Conservation (phyloP, 2,329 filamentous ascomycete species). For the Alternaria alternata region DNA sequence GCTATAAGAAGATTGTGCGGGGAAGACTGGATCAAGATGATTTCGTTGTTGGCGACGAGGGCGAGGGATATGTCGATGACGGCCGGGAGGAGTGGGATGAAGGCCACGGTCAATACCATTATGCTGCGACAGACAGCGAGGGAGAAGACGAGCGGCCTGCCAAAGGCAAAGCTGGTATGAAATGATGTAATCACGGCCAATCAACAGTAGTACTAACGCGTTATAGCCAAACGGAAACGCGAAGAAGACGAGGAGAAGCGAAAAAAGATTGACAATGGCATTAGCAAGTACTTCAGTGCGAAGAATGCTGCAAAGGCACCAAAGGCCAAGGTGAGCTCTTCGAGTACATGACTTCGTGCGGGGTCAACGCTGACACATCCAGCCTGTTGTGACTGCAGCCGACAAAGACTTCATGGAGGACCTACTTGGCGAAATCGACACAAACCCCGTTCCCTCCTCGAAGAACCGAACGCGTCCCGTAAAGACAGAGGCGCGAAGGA, state of each 20-base stretch:
- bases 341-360: neutral
- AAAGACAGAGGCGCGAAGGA: conserved; percentile 78
- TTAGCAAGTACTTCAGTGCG: conserved; percentile 92
- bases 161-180: conserved; percentile 65
- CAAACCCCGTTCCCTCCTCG: conserved; percentile 69
- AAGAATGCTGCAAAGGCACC: conserved; percentile 69
- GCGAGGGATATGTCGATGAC: conserved; percentile 95
- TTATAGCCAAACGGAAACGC: conserved; percentile 80
- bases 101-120: conserved; percentile 77
- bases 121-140: conserved; percentile 72
- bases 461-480: conserved; percentile 67
- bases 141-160: conserved; percentile 73
- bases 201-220: conserved; percentile 27
- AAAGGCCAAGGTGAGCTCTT: conserved; percentile 77
- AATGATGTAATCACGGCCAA: neutral
- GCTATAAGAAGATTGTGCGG: conserved; percentile 95
- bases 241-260: conserved; percentile 86
- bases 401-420: conserved; percentile 88
- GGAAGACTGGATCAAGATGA: conserved; percentile 91
- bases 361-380: conserved; percentile 29
- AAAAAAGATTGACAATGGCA: conserved; percentile 88
- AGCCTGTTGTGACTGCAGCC: conserved; percentile 82
- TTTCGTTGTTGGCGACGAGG: conserved; percentile 98
- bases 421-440: conserved; percentile 87
- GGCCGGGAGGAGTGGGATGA: conserved; percentile 73